Base-by-base conservation (phyloP, 768 basidiomycete genomes). In the Hericium coralloides region DNA sequence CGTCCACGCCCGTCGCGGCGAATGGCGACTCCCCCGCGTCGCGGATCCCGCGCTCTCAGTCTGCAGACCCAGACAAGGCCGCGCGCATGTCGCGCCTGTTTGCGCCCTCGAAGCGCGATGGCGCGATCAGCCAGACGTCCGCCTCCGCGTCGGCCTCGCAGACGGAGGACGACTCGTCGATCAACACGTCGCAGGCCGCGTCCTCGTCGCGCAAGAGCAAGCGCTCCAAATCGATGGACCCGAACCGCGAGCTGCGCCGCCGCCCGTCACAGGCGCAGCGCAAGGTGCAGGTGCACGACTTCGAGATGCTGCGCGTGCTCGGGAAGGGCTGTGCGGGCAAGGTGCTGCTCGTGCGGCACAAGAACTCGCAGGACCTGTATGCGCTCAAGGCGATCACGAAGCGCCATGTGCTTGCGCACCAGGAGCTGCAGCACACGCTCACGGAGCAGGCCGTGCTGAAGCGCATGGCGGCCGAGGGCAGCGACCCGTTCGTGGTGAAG, bases 381-480 rank as follows among this genome's bases (percentile, higher is more conserved):
- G 95, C 95, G 38, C 80, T 98, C 74, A 99, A 99, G 73, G 95
- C 95, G 5, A 97, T 99, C 72, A 95, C 93, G 61, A 99, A 98
- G 75, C 82, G 93, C 55, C 93, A 95, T 70, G 97, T 99, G 22
- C 77, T 98, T 53, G 92, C 95, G 2, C 93, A 98, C 66, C 93
- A 95, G 69, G 97, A 99, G 72, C 76, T 99, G 56, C 87, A 90
- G 66, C 97, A 98, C 72, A 98, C 95, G 2, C 77, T 97, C 60
- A 95, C 95, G 3, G 97, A 99, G 72, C 93, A 98, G 70, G 87
- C 90, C 7, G 95, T 99, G 36, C 73, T 99, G 67, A 94, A 91
- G 72, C 79, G 91, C 45, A 95, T 98, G 88, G 89, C 93, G 1
- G 90, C 92, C 4, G 84, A 88, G 64, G 81, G 84, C 57, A 79